Evolutionary conservation across 371 early-diverging fungal genomes (phyloP), one percentile per base, ranked within the genome.

Genomic region (Homolaphlyctis polyrhiza): DNA sequence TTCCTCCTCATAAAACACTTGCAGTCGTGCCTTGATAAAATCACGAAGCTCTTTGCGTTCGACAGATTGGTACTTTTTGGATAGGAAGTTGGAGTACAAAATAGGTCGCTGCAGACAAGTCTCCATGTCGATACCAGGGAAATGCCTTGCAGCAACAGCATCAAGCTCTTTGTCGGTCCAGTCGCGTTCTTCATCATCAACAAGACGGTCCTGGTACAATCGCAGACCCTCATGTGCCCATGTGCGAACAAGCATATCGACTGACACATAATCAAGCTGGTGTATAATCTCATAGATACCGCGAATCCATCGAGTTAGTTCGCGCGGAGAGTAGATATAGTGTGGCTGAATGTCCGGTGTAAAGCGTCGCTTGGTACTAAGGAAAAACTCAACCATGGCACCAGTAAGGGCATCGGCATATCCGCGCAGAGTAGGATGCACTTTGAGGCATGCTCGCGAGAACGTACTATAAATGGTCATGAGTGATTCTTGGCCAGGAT

Each of bases 1-100:
- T 77, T 99, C 99, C 82, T 99, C 99, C 75, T 99, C 99, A 75
- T 96, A 96, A 69, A 98, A 99, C 49, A 95, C 95, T 76, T 93
- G 94, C 47, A 98, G 87, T 61, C 99, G 90, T 23, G 96, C 96
- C 69, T 89, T 88, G 39, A 93, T 91, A 74, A 92, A 97, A 18
- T 94, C 95, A 57, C 95, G 89, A 49, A 98, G 79, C 64, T 89
- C 88, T 33, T 92, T 93, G 55, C 92, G 91, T 13, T 88, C 87
- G 14, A 97, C 95, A 14, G 94, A 87, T 36, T 90, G 75, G 75
- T 98, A 98, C 73, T 88, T 68, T 79, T 94, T 96, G 43, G 95
- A 90, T 16, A 97, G 70, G 97, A 97, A 99, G 82, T 94, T 94
- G 47, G 97, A 96, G 84, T 93, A 99, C 62, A 97, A 77, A 63